phyloP scores from a whole-genome alignment of 345 rosid species.

The Geranium brycei region DNA sequence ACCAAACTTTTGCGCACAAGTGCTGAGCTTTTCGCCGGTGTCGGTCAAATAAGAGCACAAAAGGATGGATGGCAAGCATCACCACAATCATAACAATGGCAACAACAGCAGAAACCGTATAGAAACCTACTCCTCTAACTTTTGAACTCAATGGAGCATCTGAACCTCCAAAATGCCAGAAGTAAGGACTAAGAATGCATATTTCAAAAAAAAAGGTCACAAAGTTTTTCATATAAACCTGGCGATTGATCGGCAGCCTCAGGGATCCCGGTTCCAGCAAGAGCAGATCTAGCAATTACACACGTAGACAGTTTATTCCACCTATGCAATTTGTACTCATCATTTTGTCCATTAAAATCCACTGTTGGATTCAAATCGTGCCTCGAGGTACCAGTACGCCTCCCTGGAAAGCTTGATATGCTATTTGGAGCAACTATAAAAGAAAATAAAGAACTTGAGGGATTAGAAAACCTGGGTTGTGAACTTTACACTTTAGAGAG shows the following conservation, averaged over 20 bases:
- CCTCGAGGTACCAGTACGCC: constrained; percentile 15
- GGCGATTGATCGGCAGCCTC: constrained; percentile 31
- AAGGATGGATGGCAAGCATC: constrained; percentile 64
- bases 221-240: constrained; percentile 33
- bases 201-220: constrained; percentile 1
- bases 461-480: neutral
- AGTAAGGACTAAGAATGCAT: constrained; percentile 7
- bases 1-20: constrained; percentile 66
- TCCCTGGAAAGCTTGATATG: constrained; percentile 17
- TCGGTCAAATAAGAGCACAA: constrained; percentile 62
- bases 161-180: constrained; percentile 28
- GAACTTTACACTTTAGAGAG: neutral
- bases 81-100: constrained; percentile 50
- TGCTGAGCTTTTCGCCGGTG: constrained; percentile 62
- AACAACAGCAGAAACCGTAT: constrained; percentile 38
- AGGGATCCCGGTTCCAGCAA: constrained; percentile 46
- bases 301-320: constrained; percentile 18
- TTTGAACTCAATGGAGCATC: constrained; percentile 43
- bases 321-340: constrained; percentile 18
- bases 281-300: constrained; percentile 40
- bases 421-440: constrained; percentile 26
- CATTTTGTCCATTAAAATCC: constrained; percentile 13
- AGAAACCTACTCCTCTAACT: constrained; percentile 74
- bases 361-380: constrained; percentile 15
- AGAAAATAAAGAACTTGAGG: constrained; percentile 8